Evolutionary conservation across 2,329 filamentous ascomycete species (phyloP).

Genomic region (Colletotrichum cereale): DNA sequence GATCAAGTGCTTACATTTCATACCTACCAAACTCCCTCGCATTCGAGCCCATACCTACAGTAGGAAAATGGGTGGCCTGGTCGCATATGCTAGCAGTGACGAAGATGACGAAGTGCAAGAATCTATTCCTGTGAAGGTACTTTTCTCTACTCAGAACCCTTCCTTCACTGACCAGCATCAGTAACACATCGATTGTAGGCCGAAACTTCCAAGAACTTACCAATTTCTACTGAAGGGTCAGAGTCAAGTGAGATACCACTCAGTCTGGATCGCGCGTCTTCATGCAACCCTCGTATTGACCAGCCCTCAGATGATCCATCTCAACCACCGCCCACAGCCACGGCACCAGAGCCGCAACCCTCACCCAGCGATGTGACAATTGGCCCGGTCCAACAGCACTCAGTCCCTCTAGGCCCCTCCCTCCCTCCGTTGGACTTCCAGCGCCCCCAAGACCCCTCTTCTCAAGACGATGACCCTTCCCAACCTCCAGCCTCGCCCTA

Average conservation of each 20-base stretch:
- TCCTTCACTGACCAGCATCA: conserved; percentile 2
- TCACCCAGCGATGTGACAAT: conserved; percentile 39
- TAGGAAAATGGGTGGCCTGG: conserved; percentile 57
- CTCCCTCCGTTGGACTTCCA: conserved; percentile 49
- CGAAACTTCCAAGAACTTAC: not conserved
- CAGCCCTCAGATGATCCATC: not conserved
- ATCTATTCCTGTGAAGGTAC: conserved; percentile 19
- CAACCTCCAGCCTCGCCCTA: conserved; percentile 72
- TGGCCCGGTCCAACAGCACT: conserved; percentile 49
- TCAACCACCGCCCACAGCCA: conserved; percentile 12
- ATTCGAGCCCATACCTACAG: conserved; percentile 37
- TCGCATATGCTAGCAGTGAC: conserved; percentile 65
- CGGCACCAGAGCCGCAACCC: not conserved
- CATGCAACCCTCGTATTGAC: conserved; percentile 5
- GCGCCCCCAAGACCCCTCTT: conserved; percentile 30
- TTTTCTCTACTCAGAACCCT: not conserved
- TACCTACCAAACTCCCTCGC: conserved; percentile 13
- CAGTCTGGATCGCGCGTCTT: too few relatives aligned
- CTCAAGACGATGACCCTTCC: conserved; percentile 37
- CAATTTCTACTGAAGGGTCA: not conserved
- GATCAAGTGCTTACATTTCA: not conserved
- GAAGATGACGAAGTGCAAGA: conserved; percentile 56
- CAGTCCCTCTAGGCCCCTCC: conserved; percentile 54
- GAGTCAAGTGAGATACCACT: not conserved
- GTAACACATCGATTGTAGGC: conserved; percentile 13